A percentile compares a stretch with the other conserved stretches of the same genome.
phyloP scores from a whole-genome alignment of 805 yeast genomes.

The Saturnispora gosingensis region DNA sequence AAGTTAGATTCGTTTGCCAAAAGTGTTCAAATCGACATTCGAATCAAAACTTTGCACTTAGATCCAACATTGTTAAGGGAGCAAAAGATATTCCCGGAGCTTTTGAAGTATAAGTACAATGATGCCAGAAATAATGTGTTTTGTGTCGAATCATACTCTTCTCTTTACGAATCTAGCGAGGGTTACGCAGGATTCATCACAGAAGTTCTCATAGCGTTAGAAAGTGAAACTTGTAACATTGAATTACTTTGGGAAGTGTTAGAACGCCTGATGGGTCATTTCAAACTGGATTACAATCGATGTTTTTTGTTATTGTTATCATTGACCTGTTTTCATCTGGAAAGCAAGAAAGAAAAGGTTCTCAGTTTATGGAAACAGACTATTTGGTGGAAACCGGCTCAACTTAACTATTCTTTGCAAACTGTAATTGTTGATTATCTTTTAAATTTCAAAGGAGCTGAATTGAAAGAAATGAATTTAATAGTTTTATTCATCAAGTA shows the following conservation, averaged over 20 bases:
- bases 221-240: constrained; percentile 23
- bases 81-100: constrained; percentile 24
- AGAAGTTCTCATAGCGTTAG: constrained; percentile 36
- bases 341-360: constrained; percentile 37
- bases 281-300: constrained; percentile 62
- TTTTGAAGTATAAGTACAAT: constrained; percentile 21
- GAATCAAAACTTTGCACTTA: constrained; percentile 22
- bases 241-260: constrained; percentile 38
- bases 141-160: constrained; percentile 36
- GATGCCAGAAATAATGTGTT: constrained; percentile 25
- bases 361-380: constrained; percentile 43
- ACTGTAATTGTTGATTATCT: constrained; percentile 18
- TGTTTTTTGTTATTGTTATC: constrained; percentile 56
- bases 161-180: constrained; percentile 65
- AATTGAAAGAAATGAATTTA: constrained; percentile 21
- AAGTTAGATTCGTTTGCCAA: constrained; percentile 18
- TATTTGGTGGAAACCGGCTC: constrained; percentile 46
- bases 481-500: constrained; percentile 53
- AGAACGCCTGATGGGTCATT: constrained; percentile 61
- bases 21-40: constrained; percentile 19
- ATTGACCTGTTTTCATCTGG: constrained; percentile 37
- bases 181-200: constrained; percentile 63
- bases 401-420: constrained; percentile 16
- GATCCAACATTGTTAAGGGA: constrained; percentile 20
- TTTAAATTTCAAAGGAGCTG: constrained; percentile 15